Conservation (phyloP, 129 eudicot species). For the Logfia minima region DNA sequence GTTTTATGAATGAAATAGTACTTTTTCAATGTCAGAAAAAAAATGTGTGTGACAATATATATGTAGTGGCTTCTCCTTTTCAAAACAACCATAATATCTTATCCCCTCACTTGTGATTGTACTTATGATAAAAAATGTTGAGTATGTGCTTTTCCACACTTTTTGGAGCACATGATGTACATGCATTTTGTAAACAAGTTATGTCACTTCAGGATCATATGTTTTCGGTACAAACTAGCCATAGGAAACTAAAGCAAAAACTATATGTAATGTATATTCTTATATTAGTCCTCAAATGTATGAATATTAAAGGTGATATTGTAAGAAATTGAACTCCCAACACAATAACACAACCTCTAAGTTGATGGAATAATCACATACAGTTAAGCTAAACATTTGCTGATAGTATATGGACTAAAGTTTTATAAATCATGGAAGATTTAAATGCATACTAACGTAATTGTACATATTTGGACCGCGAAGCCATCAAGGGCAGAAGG, state of each 20-base stretch:
- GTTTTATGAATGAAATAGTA: no score
- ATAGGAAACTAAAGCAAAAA: not conserved
- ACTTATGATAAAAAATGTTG: constrained; percentile 19
- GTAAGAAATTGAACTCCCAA: not conserved
- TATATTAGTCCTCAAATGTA: not conserved
- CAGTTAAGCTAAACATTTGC: no score
- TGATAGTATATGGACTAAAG: no score
- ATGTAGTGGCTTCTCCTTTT: constrained; percentile 33
- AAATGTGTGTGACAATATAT: not conserved
- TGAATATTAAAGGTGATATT: not conserved
- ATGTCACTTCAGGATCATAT: not conserved
- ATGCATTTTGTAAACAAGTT: not conserved
- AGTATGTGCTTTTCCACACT: constrained; percentile 34
- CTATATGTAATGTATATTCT: not conserved
- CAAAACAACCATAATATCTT: constrained; percentile 32
- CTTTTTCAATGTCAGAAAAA: not conserved
- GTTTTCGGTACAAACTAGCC: not conserved
- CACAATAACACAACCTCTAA: not conserved
- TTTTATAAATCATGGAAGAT: not conserved
- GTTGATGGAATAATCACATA: no score
- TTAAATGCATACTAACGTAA: not conserved
- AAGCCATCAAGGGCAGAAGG: not conserved
- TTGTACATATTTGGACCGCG: constrained; percentile 25
- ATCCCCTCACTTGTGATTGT: constrained; percentile 31
- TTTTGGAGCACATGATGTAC: constrained; percentile 42